A percentile compares a stretch with the other conserved stretches of the same genome.
Evolutionary conservation across 305 asterid species (phyloP).

Genomic region (Plantago coronopus): DNA sequence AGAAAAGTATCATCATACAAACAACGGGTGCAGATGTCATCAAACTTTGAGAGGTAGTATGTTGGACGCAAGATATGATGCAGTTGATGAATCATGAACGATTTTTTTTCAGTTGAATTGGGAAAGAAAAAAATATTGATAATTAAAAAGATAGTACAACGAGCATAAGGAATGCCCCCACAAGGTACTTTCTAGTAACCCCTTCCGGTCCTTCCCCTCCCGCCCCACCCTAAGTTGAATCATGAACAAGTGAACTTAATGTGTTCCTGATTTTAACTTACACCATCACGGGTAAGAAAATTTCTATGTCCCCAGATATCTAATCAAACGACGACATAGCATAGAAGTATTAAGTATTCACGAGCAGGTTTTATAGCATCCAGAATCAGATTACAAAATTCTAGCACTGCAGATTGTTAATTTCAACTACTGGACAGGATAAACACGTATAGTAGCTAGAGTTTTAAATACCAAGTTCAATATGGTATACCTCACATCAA

Average conservation of each 20-base stretch:
- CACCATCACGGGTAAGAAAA: background rate
- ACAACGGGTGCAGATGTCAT: background rate
- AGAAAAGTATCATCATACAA: background rate
- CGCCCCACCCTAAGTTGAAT: no score
- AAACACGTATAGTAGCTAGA: background rate
- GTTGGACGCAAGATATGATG: background rate
- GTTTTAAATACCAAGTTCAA: conserved; percentile 20
- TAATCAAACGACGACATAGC: background rate
- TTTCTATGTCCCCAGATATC: background rate
- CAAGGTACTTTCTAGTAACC: no score
- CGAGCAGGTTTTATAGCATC: background rate
- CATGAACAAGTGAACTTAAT: no score
- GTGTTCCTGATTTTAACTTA: no score
- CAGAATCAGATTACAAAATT: no score
- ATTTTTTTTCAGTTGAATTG: no score
- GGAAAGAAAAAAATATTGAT: no score
- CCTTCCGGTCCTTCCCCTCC: no score
- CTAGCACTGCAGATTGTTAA: background rate
- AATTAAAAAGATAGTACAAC: no score
- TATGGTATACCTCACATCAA: conserved; percentile 68
- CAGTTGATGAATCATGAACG: background rate
- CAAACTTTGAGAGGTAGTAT: background rate
- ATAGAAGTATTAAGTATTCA: background rate
- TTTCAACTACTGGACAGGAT: conserved; percentile 5
- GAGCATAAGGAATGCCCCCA: no score